Evolutionary conservation across 441 rosid genomes (phyloP), one percentile per base, ranked within the genome.

Genomic region (Mallotus repandus): DNA sequence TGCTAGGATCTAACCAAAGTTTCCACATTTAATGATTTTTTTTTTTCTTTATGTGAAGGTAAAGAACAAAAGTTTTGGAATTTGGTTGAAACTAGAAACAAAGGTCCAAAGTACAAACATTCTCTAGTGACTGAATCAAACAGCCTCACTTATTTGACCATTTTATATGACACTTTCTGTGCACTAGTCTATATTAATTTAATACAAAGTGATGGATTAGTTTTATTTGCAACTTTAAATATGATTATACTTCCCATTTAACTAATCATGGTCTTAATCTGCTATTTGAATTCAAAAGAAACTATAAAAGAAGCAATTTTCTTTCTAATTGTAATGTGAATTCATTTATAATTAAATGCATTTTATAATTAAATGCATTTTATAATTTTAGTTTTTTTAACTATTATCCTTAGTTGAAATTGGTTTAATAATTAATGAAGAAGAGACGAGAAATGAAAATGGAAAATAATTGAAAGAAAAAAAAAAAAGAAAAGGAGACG

Each of bases 111-210:
- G 68, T 58, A 43, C 82, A 55, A 54, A 70, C 79, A 78, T 80
- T 70, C 77, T 73, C 71, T 19, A n/a, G 32, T 60, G 29, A 25
- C 35, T 75, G 52, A 21, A 63, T 57, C 32, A 1, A 38, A 19
- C 19, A 52, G 82, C 82, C 71, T 70, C 74, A 69, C 74, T 35
- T 74, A 22, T 74, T 80, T 76, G 82, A 80, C 84, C 56, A 15
- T 54, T 3, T 2, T 14, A 15, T 13, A 1, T 14, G 25, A 16
- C 72, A 63, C 50, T 54, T 63, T 66, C 56, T 19, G n/a, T 63
- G 45, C 9, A 49, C 59, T 61, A 25, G 54, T 46, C 62, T 49
- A 13, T 32, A 32, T 11, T 73, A 41, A 16, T n/a, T 1, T 18
- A 65, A 16, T 43, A 62, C 9, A 16, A 60, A 61, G 14, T 60